Conservation (phyloP, 805 yeast species). For the Candida piceae region DNA sequence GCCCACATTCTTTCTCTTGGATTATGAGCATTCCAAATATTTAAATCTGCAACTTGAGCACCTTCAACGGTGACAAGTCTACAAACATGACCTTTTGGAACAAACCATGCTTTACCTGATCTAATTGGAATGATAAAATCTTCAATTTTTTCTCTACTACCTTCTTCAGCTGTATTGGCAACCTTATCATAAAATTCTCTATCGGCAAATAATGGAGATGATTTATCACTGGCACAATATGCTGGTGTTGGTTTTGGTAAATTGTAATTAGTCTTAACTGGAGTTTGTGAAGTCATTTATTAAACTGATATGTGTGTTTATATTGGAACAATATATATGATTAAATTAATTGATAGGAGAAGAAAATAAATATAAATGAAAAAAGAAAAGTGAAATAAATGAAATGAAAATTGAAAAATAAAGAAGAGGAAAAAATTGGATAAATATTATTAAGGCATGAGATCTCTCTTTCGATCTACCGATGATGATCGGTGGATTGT, state of each 20-base stretch:
- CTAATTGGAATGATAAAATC: slow-evolving; percentile 45
- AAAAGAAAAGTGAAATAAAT: too few relatives aligned
- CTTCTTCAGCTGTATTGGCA: slow-evolving; percentile 30
- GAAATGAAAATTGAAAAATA: too few relatives aligned
- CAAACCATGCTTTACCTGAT: slow-evolving; percentile 56
- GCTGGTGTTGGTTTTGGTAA: slow-evolving; percentile 47
- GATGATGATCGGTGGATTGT: too few relatives aligned
- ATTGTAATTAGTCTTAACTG: slow-evolving; percentile 18
- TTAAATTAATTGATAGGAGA: too few relatives aligned
- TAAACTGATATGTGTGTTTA: neutral
- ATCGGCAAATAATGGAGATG: slow-evolving; percentile 49
- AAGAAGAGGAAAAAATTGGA: too few relatives aligned
- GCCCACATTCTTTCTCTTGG: slow-evolving; percentile 69
- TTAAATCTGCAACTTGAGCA: slow-evolving; percentile 67
- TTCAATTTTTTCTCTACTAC: slow-evolving; percentile 39
- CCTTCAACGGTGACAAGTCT: slow-evolving; percentile 62
- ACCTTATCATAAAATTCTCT: slow-evolving; percentile 41
- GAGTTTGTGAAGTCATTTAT: slow-evolving; percentile 18
- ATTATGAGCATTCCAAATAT: slow-evolving; percentile 57
- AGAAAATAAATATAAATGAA: too few relatives aligned
- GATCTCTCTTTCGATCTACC: too few relatives aligned
- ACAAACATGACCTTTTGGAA: slow-evolving; percentile 56
- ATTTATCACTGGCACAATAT: slow-evolving; percentile 46
- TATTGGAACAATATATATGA: too few relatives aligned
- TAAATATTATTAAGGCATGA: too few relatives aligned